phyloP scores from a whole-genome alignment of 2,329 filamentous ascomycete species.

The Colletotrichum gloeosporioides region DNA sequence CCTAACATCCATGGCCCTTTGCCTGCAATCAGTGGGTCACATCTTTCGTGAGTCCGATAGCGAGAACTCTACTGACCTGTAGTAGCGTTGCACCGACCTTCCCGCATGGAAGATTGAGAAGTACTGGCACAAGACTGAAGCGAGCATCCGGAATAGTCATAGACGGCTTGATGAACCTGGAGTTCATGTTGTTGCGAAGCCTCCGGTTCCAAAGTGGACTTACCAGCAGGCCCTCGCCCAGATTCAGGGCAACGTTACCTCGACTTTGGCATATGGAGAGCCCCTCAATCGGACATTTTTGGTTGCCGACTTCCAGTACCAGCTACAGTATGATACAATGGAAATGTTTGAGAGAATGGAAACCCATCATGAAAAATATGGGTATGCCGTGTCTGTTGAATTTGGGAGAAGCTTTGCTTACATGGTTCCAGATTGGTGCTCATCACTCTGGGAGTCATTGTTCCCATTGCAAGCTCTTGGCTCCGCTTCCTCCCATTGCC shows the following conservation, averaged over 20 bases:
- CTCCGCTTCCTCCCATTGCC: slow-evolving; percentile 31
- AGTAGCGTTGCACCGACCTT: slow-evolving; percentile 33
- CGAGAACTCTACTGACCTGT: slow-evolving; percentile 10
- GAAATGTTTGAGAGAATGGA: slow-evolving; percentile 56
- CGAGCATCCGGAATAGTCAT: neutral
- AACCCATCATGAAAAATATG: slow-evolving; percentile 26
- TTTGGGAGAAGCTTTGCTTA: neutral
- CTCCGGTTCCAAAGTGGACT: neutral
- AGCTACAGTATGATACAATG: slow-evolving; percentile 55
- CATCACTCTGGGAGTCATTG: slow-evolving; percentile 23
- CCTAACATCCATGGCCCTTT: slow-evolving; percentile 36
- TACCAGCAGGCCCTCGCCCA: neutral
- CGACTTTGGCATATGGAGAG: neutral
- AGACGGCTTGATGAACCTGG: neutral
- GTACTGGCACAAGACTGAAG: neutral
- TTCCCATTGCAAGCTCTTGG: slow-evolving; percentile 32
- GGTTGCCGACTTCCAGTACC: slow-evolving; percentile 32
- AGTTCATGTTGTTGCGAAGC: neutral
- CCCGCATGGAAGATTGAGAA: slow-evolving; percentile 32
- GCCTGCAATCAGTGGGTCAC: slow-evolving; percentile 35
- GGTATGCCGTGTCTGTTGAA: neutral
- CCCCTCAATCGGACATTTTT: slow-evolving; percentile 37
- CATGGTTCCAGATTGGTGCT: slow-evolving; percentile 22
- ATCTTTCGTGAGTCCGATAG: neutral
- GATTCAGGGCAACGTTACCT: neutral